These are phyloP conservation scores for Alternaria gaisen DNA, from an alignment of 2,329 filamentous ascomycete genomes.

Conservation along the genomic window DNA sequence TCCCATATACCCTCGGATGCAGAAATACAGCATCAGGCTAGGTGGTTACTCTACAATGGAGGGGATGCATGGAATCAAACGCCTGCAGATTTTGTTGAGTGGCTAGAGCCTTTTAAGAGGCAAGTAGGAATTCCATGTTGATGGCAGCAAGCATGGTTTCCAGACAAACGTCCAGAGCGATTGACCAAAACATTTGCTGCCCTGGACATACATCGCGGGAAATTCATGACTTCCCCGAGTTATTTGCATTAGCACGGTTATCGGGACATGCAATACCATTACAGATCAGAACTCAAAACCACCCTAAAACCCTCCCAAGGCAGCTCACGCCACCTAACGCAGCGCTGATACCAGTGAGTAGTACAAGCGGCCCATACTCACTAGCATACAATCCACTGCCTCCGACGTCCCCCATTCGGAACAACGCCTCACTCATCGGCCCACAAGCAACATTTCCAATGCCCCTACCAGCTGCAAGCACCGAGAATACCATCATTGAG, in stretches of 20 bases:
- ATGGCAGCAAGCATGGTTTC: neutral
- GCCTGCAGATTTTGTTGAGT: neutral
- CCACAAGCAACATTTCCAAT: neutral
- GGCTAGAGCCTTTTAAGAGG: neutral
- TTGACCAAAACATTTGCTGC: no score
- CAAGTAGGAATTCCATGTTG: neutral
- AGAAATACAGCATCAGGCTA: neutral
- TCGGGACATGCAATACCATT: neutral
- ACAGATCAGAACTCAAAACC: rapidly evolving
- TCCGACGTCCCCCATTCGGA: neutral
- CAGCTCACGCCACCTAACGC: neutral
- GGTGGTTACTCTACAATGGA: neutral
- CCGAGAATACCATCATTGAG: neutral
- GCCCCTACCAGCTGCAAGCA: rapidly evolving
- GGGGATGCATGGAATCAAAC: neutral
- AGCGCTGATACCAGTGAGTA: neutral
- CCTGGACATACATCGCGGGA: no score
- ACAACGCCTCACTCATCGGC: neutral
- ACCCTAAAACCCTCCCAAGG: neutral
- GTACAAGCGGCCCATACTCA: neutral
- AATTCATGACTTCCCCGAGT: rapidly evolving
- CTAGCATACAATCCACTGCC: neutral
- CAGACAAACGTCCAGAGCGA: neutral
- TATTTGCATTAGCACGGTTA: no score
- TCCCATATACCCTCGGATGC: neutral